Base-by-base conservation (phyloP, 176 grass and related monocot genomes). In the Oryza meridionalis region DNA sequence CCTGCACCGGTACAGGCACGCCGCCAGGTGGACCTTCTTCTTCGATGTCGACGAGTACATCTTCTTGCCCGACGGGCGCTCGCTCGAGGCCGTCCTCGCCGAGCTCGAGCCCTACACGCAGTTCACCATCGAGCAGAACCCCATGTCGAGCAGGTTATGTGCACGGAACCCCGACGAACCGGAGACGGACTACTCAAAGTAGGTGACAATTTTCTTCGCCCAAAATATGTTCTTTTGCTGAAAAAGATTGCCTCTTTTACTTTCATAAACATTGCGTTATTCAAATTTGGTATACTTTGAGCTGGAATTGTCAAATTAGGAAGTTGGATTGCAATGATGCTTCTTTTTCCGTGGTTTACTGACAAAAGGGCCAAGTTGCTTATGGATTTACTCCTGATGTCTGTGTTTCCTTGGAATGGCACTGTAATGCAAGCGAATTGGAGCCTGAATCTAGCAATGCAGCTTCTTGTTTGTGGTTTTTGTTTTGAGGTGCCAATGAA, bases 41-140 rank as follows among this genome's bases (percentile, higher is more conserved):
- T 97, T 97, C 79, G 94, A 97, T 6, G 94, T 97, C 40, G 94
- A 97, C 77, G 94, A 97, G 90, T 94, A 97, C 73, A 92, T 97
- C 44, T 97, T 91, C 88, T 65, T 97, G 21, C 94, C 94, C 0
- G 70, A 86, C 9, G 92, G 92, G 0, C 50, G 88, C 2, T 79
- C 44, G 67, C 83, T 97, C 6, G 78, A 89, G 59, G 59, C 29
- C 4, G 94, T 97, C 2, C 90, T 97, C 38, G 77, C 64, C 11
- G 81, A 94, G 58, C 87, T 97, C 26, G 86, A 80, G 4, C 88
- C 88, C 1, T 97, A 87, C 83, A 94, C 94, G 25, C 94, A 97
- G 84, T 97, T 97, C 89, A 97, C 94, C 27, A 97, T 97, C 16
- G 94, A 97, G 77, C 94, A 97, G 81, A 94, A 97, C 46, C 94